phyloP scores from a whole-genome alignment of 1,139 yeast species.

The Zygoascus sp. region DNA sequence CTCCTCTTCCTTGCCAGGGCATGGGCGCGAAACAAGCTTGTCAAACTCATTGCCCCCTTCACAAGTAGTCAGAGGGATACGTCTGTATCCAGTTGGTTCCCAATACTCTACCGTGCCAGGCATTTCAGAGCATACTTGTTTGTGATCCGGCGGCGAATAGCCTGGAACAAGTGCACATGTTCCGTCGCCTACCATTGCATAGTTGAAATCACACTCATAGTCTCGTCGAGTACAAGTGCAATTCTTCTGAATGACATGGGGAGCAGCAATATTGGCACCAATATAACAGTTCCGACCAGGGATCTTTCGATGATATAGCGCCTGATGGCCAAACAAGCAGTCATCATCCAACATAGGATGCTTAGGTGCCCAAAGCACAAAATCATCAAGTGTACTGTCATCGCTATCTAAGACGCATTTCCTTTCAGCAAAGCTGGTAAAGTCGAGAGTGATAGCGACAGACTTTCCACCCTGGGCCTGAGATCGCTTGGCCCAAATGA shows the following conservation, averaged over 20 bases:
- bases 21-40: slow-evolving; percentile 59
- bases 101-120: slow-evolving; percentile 60
- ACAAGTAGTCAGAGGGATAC: slow-evolving; percentile 70
- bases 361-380: slow-evolving; percentile 75
- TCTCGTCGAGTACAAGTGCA: slow-evolving; percentile 86
- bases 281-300: slow-evolving; percentile 69
- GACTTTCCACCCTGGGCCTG: slow-evolving; percentile 41
- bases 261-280: slow-evolving; percentile 54
- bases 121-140: slow-evolving; percentile 55
- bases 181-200: slow-evolving; percentile 64
- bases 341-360: slow-evolving; percentile 55
- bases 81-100: slow-evolving; percentile 78
- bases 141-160: slow-evolving; percentile 58
- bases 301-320: slow-evolving; percentile 69
- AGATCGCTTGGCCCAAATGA: slow-evolving; percentile 45
- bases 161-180: slow-evolving; percentile 83
- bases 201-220: slow-evolving; percentile 92
- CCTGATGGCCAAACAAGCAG: slow-evolving; percentile 88
- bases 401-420: slow-evolving; percentile 68
- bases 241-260: slow-evolving; percentile 54
- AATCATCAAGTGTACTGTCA: slow-evolving; percentile 61
- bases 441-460: slow-evolving; percentile 59
- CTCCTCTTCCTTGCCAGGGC: slow-evolving; percentile 82
- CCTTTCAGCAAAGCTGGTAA: slow-evolving; percentile 54
- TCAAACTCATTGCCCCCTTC: slow-evolving; percentile 68